Evolutionary conservation across 331 rosid species (phyloP).

Genomic region (Phaseolus coccineus): DNA sequence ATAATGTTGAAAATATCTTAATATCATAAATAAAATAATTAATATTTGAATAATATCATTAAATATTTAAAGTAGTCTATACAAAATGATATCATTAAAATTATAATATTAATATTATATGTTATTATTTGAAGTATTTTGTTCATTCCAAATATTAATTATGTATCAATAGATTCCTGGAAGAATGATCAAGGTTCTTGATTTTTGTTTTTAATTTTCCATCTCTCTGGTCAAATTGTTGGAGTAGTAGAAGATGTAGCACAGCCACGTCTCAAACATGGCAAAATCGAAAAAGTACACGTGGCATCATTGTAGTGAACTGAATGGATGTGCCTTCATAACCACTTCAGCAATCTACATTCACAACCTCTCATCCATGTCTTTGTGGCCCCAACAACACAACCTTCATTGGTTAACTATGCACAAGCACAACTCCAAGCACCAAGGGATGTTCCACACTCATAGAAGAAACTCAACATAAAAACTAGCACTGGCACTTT

Average conservation of each 20-base stretch:
- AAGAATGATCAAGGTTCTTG: not conserved
- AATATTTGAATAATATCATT: too few species aligned
- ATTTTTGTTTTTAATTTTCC: not conserved
- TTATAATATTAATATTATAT: too few species aligned
- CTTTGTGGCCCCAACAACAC: slow-evolving; percentile 37
- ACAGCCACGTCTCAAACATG: not conserved
- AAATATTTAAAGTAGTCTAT: too few species aligned
- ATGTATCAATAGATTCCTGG: not conserved
- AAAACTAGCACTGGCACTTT: slow-evolving; percentile 15
- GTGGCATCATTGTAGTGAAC: slow-evolving; percentile 58
- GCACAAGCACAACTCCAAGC: slow-evolving; percentile 12
- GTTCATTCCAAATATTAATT: not conserved
- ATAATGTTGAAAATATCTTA: too few species aligned
- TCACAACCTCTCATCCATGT: slow-evolving; percentile 54
- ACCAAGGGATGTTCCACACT: not conserved
- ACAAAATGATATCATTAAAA: too few species aligned
- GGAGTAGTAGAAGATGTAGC: not conserved
- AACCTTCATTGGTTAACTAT: not conserved
- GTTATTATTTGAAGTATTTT: too few species aligned
- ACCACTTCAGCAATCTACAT: slow-evolving; percentile 58
- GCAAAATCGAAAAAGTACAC: slow-evolving; percentile 39
- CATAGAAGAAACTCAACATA: not conserved
- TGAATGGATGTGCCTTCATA: slow-evolving; percentile 44
- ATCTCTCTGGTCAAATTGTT: not conserved
- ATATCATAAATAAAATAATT: too few species aligned